Evolutionary conservation across 2,329 filamentous ascomycete genomes (phyloP), one percentile per base, ranked within the genome.

Genomic region (Chaetomium sp.): DNA sequence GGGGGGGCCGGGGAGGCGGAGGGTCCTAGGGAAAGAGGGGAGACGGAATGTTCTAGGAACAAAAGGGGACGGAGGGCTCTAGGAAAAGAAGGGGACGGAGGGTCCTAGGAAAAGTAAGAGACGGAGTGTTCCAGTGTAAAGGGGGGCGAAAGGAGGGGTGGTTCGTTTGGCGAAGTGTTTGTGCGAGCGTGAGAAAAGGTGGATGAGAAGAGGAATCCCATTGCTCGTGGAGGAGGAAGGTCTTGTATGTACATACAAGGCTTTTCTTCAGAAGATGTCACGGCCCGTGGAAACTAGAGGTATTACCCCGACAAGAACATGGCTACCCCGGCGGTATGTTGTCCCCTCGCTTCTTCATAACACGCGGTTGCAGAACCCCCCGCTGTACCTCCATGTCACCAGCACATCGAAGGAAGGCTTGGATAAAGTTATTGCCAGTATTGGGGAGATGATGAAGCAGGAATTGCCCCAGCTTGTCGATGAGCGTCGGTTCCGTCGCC

Each of bases 271-370:
- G n/a, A 79, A 98, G 95, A 99, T 93, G 92, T 99, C 84, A 99
- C 95, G 56, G 98, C 94, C 65, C 90, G 94, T 76, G 95, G 95
- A 80, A 94, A 89, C 76, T 99, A n/a, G n/a, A n/a, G n/a, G n/a
- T n/a, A 98, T 76, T 96, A 95, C 73, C 95, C 95, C 2, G 96
- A 98, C 79, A 98, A 97, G 82, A 93, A 86, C 81, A 95, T 99
- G 93, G 93, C 95, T 42, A 97, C 93, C 16, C 88, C 93, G 64
- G 86, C 92, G 76, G 95, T 97, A 85, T 82, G 90, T 83, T 25
- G 12, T 19, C 21, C 19, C n/a, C 12, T 1, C n/a, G 9, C 45
- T 25, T 8, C 9, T 13, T 6, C 6, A 47, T 70, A 53, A 68
- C 62, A 35, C 2, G 12, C 33, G 10, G 21, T 12, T 3, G 3